Base-by-base conservation (phyloP, 768 basidiomycete genomes). In the Pluteus cervinus region DNA sequence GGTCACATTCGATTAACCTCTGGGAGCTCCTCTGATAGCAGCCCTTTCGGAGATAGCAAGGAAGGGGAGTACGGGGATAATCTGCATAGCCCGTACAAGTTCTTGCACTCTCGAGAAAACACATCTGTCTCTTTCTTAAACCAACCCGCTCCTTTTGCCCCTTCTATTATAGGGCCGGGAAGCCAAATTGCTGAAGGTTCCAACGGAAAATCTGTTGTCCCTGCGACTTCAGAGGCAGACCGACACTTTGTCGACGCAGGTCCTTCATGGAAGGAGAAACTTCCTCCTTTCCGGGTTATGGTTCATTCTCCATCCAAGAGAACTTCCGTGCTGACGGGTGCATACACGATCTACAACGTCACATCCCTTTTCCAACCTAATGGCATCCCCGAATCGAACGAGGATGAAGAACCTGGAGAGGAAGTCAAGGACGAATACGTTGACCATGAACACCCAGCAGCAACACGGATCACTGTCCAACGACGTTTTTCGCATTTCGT, bases 401-500 rank as follows among this genome's bases (percentile, higher is more conserved):
- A 44, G 15, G 41, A 33, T 22, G 34, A 41, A n/a, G 40, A 53
- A 2, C 47, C 49, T 4, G 49, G 37, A 22, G 21, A 33, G n/a
- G 9, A 53, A 46, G 18, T 32, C 43, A 29, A 55, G 47, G 41
- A 57, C n/a, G n/a, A n/a, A n/a, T n/a, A n/a, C n/a, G n/a, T n/a
- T n/a, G n/a, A n/a, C n/a, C n/a, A n/a, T n/a, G n/a, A n/a, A n/a
- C n/a, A n/a, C n/a, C n/a, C n/a, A 4, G 60, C 69, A 2, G 63
- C 76, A 1, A 63, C 70, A 7, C 65, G 76, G 22, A 73, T 90
- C 42, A 88, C 82, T 0, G 88, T 91, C 24, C 68, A 82, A 24
- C 71, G 89, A 8, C 79, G 89, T 5, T 93, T 86, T 61, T 88
- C 87, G 3, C 84, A 91, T 41, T 93, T 93, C 48, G 76, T 81